Percentiles rank a stretch among this genome's conserved stretches.
phyloP scores from a whole-genome alignment of 2,329 filamentous ascomycete genomes.

The Epichloe sylvatica region DNA sequence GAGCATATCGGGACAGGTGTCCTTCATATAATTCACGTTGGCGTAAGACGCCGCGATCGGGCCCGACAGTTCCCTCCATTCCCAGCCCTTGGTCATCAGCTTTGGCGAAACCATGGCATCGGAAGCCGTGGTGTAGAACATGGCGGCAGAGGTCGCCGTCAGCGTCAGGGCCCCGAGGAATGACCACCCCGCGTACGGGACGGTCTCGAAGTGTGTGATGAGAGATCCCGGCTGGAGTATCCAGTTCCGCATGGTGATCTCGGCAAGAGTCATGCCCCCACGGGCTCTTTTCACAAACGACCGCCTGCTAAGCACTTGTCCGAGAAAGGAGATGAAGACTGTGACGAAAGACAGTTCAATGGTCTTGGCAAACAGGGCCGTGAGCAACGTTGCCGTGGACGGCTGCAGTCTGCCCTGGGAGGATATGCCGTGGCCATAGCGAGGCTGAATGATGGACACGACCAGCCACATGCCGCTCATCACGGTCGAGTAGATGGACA shows the following conservation, averaged over 20 bases:
- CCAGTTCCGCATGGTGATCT: conserved; percentile 68
- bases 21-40: conserved; percentile 42
- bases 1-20: conserved; percentile 50
- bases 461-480: conserved; percentile 54
- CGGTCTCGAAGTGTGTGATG: conserved; percentile 51
- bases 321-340: conserved; percentile 59
- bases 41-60: conserved; percentile 48
- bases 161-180: conserved; percentile 51
- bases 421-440: conserved; percentile 45
- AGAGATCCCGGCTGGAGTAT: conserved; percentile 58
- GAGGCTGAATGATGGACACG: conserved; percentile 46
- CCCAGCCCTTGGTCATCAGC: conserved; percentile 43
- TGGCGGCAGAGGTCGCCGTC: conserved; percentile 47
- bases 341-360: conserved; percentile 70
- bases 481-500: conserved; percentile 49
- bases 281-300: conserved; percentile 45
- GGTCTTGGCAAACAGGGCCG: conserved; percentile 58
- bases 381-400: conserved; percentile 51
- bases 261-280: conserved; percentile 61
- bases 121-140: conserved; percentile 64
- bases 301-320: conserved; percentile 58
- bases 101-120: conserved; percentile 64
- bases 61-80: conserved; percentile 36
- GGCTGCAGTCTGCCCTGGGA: conserved; percentile 40
- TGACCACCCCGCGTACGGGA: conserved; percentile 49